Evolutionary conservation across 768 basidiomycete genomes (phyloP).

Genomic region (Rhodosporidiobolus sp.): DNA sequence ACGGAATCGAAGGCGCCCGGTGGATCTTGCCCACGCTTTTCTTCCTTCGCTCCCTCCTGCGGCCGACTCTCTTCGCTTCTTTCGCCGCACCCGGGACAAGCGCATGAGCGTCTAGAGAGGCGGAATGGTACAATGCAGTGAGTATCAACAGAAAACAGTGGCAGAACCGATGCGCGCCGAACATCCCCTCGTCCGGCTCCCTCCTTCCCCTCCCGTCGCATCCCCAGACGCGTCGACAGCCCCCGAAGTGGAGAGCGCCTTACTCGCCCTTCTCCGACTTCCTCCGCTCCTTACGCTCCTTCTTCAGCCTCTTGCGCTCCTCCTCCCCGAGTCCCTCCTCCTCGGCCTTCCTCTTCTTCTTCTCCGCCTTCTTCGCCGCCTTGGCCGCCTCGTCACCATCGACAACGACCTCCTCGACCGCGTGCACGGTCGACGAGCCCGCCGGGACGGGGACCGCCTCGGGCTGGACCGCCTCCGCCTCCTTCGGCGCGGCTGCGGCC

Average conservation of each 20-base stretch:
- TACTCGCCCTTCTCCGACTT: conserved; percentile 17
- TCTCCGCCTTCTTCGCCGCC: conserved; percentile 50
- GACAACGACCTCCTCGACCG: conserved; percentile 44
- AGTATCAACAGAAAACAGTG: no score
- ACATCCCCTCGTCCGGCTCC: neutral
- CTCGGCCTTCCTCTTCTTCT: conserved; percentile 51
- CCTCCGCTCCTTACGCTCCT: conserved; percentile 19
- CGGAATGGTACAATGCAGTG: no score
- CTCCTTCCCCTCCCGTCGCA: neutral
- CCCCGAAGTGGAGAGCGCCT: neutral
- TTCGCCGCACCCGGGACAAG: no score
- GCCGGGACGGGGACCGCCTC: conserved; percentile 42
- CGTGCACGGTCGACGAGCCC: conserved; percentile 43
- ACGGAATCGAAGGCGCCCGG: no score
- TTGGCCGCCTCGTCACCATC: conserved; percentile 51
- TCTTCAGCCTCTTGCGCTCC: conserved; percentile 55
- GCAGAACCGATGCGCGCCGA: no score
- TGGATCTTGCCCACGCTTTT: no score
- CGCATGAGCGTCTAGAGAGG: no score
- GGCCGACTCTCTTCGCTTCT: no score
- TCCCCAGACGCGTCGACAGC: neutral
- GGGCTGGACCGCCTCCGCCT: conserved; percentile 40
- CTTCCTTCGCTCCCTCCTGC: no score
- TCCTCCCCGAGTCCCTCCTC: conserved; percentile 53
- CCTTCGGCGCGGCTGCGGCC: conserved; percentile 22